phyloP scores from a whole-genome alignment of 2,329 filamentous ascomycete genomes.

The Phyllosticta paracitricarpa region DNA sequence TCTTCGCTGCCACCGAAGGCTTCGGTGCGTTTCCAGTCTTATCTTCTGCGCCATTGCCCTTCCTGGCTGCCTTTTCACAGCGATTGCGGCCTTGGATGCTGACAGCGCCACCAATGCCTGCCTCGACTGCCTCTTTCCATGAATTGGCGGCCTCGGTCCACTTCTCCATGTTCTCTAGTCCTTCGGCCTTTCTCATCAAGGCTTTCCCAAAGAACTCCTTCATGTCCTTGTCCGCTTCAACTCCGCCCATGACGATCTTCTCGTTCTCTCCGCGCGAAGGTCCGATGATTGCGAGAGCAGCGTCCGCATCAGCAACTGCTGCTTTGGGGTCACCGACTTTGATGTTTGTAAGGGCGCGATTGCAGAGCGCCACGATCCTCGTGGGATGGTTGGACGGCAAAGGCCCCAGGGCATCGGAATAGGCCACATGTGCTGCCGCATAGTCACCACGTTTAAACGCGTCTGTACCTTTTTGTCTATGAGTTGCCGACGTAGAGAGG shows the following conservation, averaged over 20 bases:
- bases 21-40: slow-evolving; percentile 15
- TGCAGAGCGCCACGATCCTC: slow-evolving; percentile 79
- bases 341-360: slow-evolving; percentile 78
- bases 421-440: slow-evolving; percentile 72
- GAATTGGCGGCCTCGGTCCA: slow-evolving; percentile 74
- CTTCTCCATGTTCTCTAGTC: slow-evolving; percentile 87
- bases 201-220: slow-evolving; percentile 90
- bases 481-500: slow-evolving; percentile 64
- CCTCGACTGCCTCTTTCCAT: slow-evolving; percentile 77
- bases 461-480: slow-evolving; percentile 70
- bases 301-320: slow-evolving; percentile 75
- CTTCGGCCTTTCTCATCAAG: slow-evolving; percentile 88
- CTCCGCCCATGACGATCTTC: slow-evolving; percentile 56
- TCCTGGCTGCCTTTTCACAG: slow-evolving; percentile 59
- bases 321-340: slow-evolving; percentile 89
- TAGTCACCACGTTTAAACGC: slow-evolving; percentile 95
- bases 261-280: slow-evolving; percentile 69
- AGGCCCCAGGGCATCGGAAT: slow-evolving; percentile 63
- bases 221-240: slow-evolving; percentile 65
- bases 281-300: slow-evolving; percentile 71
- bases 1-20: slow-evolving; percentile 24
- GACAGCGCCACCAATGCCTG: slow-evolving; percentile 72
- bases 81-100: slow-evolving; percentile 78
- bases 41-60: slow-evolving; percentile 31
- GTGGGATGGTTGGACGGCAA: slow-evolving; percentile 74